Evolutionary conservation across 2,329 filamentous ascomycete genomes (phyloP), one percentile per base, ranked within the genome.

Genomic region (Alternaria sp.): DNA sequence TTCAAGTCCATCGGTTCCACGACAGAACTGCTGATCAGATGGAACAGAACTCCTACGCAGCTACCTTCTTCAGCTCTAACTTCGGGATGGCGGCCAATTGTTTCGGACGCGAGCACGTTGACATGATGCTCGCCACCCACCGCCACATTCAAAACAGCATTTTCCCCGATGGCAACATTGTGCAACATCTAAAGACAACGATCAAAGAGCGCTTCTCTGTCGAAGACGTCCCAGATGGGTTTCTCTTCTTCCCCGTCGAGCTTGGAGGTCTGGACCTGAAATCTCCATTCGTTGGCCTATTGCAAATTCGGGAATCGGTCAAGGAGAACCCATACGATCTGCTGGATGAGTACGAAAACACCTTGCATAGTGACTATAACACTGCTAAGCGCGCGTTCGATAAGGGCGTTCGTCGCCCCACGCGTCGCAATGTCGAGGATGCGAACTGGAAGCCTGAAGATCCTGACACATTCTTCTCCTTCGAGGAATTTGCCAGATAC

Each of bases 131-230:
- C 4, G 72, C 75, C 3, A 85, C 83, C 0, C 83, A 85, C 63
- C 73, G 81, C 18, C 82, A 79, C 28, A 84, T 85, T 38, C 84
- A 87, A 65, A 73, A 80, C 9, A 75, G 78, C 41, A 76, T 86
- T 6, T 86, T 86, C 53, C 71, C 70, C 3, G 71, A 72, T 16
- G 65, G 73, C 0, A 75, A 72, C 34, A 73, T 79, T 1, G 73
- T 74, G 0, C 64, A 75, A 12, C 72, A 78, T 43, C 66, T 80
- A 30, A 85, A 87, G 52, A 75, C 78, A 14, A 78, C 81, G 7
- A 85, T 90, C 11, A 67, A 78, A 5, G 70, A 82, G 9, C 84
- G 85, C 0, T 90, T 90, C 62, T 76, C 78, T 3, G 78, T 84
- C 12, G 64, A 74, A 2, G 71, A 82, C 59, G 74, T 86, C 6